These are phyloP conservation scores for Fusarium nodosum DNA, from an alignment of 2,329 filamentous ascomycete genomes.

Conservation along the genomic window DNA sequence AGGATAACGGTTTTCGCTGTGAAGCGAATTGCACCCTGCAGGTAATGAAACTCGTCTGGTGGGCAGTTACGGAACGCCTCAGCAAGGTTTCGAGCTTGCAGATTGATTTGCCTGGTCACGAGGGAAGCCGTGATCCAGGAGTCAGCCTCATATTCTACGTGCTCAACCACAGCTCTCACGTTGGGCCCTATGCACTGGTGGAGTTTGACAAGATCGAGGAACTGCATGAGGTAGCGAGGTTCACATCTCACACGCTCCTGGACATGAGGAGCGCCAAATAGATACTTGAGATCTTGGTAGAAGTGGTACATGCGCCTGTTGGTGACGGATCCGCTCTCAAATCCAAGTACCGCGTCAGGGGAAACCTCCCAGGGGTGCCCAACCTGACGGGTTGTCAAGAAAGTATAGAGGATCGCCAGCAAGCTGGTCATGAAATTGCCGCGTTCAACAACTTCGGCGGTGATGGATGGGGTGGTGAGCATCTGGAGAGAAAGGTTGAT, in stretches of 20 bases:
- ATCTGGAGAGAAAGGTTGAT: conserved; percentile 98
- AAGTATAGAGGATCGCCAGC: conserved; percentile 97
- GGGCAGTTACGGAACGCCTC: conserved; percentile 83
- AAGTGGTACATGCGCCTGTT: conserved; percentile 98
- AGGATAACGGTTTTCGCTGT: conserved; percentile 87
- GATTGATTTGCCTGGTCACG: conserved; percentile 94
- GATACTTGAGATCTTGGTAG: conserved; percentile 92
- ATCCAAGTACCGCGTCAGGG: conserved; percentile 86
- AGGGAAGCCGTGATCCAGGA: conserved; percentile 97
- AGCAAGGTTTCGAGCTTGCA: conserved; percentile 87
- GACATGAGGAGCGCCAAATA: conserved; percentile 89
- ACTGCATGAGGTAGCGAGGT: conserved; percentile 90
- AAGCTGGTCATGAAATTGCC: conserved; percentile 97
- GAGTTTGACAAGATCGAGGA: conserved; percentile 93
- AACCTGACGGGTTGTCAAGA: conserved; percentile 94
- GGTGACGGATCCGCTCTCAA: conserved; percentile 93
- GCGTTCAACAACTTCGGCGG: conserved; percentile 91
- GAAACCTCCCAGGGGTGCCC: conserved; percentile 92
- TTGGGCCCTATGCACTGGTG: conserved; percentile 98
- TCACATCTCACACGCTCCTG: conserved; percentile 87
- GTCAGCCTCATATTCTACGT: conserved; percentile 98
- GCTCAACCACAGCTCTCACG: conserved; percentile 88
- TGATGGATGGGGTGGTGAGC: conserved; percentile 96
- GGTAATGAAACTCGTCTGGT: conserved; percentile 72
- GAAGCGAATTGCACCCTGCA: conserved; percentile 79